These are phyloP conservation scores for Claviceps digitariae DNA, from an alignment of 2,329 filamentous ascomycete species.

Conservation along the genomic window DNA sequence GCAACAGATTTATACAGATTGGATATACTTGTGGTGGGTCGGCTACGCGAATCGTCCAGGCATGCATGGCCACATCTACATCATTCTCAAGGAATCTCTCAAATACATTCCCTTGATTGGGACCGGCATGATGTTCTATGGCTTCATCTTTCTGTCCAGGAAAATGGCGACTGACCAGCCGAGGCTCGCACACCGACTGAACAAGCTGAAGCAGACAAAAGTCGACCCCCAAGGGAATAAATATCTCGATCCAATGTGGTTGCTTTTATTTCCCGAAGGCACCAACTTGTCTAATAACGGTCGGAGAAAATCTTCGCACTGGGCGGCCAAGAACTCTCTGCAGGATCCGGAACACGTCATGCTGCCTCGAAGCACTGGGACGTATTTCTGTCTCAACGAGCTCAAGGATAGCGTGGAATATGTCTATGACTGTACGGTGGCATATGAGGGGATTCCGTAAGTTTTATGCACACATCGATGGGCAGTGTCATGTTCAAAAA, in stretches of 20 bases:
- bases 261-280: conserved; percentile 76
- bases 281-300: conserved; percentile 67
- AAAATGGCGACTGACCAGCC: conserved; percentile 73
- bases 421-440: conserved; percentile 86
- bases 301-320: conserved; percentile 54
- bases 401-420: conserved; percentile 63
- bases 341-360: conserved; percentile 62
- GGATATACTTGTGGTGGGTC: conserved; percentile 89
- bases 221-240: conserved; percentile 37
- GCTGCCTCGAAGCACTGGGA: conserved; percentile 66
- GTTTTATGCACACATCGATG: conserved; percentile 30
- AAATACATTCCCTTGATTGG: conserved; percentile 71
- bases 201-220: conserved; percentile 49
- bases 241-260: conserved; percentile 72
- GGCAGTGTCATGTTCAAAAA: too few relatives aligned
- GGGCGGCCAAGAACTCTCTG: conserved; percentile 64
- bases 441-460: conserved; percentile 87
- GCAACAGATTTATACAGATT: conserved; percentile 68
- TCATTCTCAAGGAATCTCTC: conserved; percentile 78
- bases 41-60: conserved; percentile 64
- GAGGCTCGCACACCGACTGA: conserved; percentile 59
- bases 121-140: conserved; percentile 70
- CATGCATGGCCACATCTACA: conserved; percentile 79
- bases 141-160: conserved; percentile 84
- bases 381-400: conserved; percentile 67